A percentile compares a stretch with the other conserved stretches of the same genome.
Conservation (phyloP, 345 rosid species). For the Brassica nigra region DNA sequence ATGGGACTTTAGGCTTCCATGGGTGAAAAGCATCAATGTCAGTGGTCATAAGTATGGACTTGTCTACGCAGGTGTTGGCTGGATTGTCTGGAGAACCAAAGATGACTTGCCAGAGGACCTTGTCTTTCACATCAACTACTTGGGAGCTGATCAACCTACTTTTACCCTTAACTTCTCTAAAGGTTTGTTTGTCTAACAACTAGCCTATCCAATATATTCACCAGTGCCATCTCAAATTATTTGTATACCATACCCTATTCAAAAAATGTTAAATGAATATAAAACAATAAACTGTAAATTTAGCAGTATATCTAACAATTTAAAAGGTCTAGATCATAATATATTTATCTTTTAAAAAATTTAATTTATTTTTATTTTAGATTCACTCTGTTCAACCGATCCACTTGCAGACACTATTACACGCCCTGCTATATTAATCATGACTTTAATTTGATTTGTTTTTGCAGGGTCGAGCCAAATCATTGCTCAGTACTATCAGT, state of each 20-base stretch:
- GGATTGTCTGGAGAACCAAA: constrained; percentile 80
- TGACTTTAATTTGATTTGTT: neutral
- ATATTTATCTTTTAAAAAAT: too few species aligned
- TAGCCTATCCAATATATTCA: neutral
- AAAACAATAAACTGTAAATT: too few species aligned
- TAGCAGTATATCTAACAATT: too few species aligned
- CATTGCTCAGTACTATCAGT: constrained; percentile 47
- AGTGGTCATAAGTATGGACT: constrained; percentile 82
- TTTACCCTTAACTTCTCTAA: constrained; percentile 89
- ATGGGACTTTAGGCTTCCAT: constrained; percentile 84
- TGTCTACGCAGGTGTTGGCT: constrained; percentile 85
- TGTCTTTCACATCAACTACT: constrained; percentile 77
- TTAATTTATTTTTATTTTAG: too few species aligned
- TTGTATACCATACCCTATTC: too few species aligned
- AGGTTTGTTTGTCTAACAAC: constrained; percentile 41
- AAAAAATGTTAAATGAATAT: too few species aligned
- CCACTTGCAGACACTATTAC: too few species aligned
- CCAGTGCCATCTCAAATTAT: neutral
- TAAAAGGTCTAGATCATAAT: too few species aligned
- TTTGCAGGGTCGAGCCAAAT: neutral
- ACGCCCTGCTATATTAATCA: neutral
- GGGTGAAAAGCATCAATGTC: constrained; percentile 75
- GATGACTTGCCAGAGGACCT: constrained; percentile 84
- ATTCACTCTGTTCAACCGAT: too few species aligned
- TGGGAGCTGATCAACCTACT: constrained; percentile 79